These are phyloP conservation scores for Mycena galericulata DNA, from an alignment of 768 basidiomycete genomes.

Conservation along the genomic window DNA sequence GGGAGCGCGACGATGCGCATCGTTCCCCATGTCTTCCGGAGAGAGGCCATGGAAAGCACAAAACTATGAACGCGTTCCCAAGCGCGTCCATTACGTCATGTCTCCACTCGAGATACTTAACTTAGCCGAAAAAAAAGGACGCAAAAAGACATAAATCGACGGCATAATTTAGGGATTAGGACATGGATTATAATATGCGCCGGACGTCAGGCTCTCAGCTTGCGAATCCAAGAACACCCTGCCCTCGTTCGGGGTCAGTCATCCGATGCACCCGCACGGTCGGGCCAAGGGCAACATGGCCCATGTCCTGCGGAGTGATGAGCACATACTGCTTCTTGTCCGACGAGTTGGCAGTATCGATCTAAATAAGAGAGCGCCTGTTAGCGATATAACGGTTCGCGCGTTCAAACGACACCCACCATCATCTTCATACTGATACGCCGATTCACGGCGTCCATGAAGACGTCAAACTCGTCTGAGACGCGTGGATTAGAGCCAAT, in stretches of 20 bases:
- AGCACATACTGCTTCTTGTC: conserved; percentile 94
- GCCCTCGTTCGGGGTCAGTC: conserved; percentile 82
- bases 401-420: conserved; percentile 59
- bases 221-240: conserved; percentile 55
- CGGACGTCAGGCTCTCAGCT: neutral
- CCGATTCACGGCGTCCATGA: conserved; percentile 95
- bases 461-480: conserved; percentile 97
- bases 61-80: conserved; percentile 3
- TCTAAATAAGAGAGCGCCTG: conserved; percentile 58
- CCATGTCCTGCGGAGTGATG: conserved; percentile 97
- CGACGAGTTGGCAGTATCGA: conserved; percentile 89
- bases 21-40: conserved; percentile 30
- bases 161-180: conserved; percentile 26
- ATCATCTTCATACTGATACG: conserved; percentile 96
- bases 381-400: neutral
- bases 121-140: conserved; percentile 45
- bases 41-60: conserved; percentile 17
- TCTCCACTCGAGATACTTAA: neutral
- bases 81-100: conserved; percentile 40
- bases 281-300: conserved; percentile 72
- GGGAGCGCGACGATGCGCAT: conserved; percentile 62
- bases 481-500: conserved; percentile 15
- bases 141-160: conserved; percentile 33
- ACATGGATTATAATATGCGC: conserved; percentile 21
- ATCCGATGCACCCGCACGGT: conserved; percentile 83